Conservation (phyloP, 2,329 filamentous ascomycete genomes). For the Elsinoe necatrix region DNA sequence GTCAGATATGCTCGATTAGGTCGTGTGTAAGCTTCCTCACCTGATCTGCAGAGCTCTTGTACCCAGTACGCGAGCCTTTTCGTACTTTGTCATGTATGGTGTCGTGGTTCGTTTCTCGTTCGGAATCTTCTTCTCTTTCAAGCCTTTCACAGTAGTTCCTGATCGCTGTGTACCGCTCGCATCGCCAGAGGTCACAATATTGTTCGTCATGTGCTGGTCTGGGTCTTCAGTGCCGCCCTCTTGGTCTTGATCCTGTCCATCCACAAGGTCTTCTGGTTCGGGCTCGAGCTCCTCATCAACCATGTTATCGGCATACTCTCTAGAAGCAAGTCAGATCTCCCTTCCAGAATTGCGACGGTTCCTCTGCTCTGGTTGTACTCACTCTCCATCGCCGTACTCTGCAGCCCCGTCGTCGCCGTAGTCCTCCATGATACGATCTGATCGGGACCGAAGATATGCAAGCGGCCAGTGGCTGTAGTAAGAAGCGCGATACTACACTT, state of each 20-base stretch:
- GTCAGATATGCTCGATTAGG: slow-evolving; percentile 14
- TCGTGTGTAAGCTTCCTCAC: slow-evolving; percentile 41
- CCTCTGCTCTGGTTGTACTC: neutral
- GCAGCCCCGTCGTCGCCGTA: slow-evolving; percentile 24
- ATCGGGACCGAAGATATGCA: no score
- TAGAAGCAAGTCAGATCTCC: slow-evolving; percentile 14
- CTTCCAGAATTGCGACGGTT: neutral
- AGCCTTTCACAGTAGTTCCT: slow-evolving; percentile 49
- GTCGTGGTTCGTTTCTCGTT: slow-evolving; percentile 84
- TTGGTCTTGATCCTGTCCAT: slow-evolving; percentile 42
- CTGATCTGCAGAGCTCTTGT: slow-evolving; percentile 94
- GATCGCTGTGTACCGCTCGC: slow-evolving; percentile 40
- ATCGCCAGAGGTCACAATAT: slow-evolving; percentile 43
- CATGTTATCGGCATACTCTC: slow-evolving; percentile 31
- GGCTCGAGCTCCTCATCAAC: slow-evolving; percentile 29
- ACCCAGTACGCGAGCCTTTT: slow-evolving; percentile 84
- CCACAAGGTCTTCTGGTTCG: slow-evolving; percentile 48
- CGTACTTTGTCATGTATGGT: slow-evolving; percentile 99
- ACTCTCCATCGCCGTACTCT: slow-evolving; percentile 21
- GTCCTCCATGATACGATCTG: slow-evolving; percentile 23
- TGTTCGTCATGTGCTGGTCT: slow-evolving; percentile 30
- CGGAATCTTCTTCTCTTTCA: slow-evolving; percentile 76
- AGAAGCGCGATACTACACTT: neutral
- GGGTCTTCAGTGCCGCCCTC: slow-evolving; percentile 23
- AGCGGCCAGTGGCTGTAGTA: no score